Conservation (phyloP, 345 rosid genomes). For the Angophora floribunda region DNA sequence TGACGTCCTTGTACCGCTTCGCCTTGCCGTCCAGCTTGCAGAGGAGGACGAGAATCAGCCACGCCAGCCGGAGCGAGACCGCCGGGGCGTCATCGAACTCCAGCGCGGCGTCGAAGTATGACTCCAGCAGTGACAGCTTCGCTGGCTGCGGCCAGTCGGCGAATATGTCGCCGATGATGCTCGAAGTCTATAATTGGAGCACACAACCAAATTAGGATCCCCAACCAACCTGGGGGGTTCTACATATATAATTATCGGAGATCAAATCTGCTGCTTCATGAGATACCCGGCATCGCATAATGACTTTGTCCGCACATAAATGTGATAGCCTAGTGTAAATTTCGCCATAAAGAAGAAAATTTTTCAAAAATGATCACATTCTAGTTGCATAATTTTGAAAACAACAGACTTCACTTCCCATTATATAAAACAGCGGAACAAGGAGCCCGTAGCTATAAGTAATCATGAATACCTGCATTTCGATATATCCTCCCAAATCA, state of each 20-base stretch:
- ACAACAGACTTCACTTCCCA: not conserved
- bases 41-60: slow-evolving; percentile 51
- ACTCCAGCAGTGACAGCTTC: slow-evolving; percentile 22
- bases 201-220: not conserved
- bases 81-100: slow-evolving; percentile 9
- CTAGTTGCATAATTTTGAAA: not conserved
- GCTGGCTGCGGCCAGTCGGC: slow-evolving; percentile 26
- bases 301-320: not conserved
- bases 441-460: not conserved
- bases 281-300: not conserved
- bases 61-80: slow-evolving; percentile 23
- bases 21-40: slow-evolving; percentile 63
- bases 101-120: slow-evolving; percentile 18
- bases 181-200: slow-evolving; percentile 46
- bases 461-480: not conserved
- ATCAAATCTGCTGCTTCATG: not conserved
- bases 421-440: not conserved
- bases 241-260: not conserved
- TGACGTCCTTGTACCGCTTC: slow-evolving; percentile 37
- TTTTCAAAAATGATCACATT: not conserved
- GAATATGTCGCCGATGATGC: slow-evolving; percentile 23
- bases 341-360: not conserved
- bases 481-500: not conserved
- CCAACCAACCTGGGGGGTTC: not conserved
- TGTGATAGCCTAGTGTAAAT: not conserved